These are phyloP conservation scores for Lotus japonicus DNA, from an alignment of 306 rosid genomes.

Conservation along the genomic window DNA sequence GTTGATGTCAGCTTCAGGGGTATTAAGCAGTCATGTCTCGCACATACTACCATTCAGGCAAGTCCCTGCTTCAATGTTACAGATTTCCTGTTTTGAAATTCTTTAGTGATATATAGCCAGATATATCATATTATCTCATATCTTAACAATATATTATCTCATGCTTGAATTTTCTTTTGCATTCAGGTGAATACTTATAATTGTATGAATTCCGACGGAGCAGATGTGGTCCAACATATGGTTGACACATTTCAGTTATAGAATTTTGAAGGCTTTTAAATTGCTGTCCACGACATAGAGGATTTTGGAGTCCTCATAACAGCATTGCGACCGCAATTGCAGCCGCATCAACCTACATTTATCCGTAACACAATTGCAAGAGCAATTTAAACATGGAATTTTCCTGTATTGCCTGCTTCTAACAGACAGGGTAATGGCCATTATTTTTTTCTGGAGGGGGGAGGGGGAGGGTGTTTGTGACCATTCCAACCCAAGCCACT, in stretches of 20 bases:
- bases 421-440: not conserved
- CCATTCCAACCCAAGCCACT: not conserved
- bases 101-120: not conserved
- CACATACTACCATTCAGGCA: constrained; percentile 86
- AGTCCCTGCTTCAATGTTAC: constrained; percentile 14
- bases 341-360: too few relatives aligned
- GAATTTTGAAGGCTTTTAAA: not conserved
- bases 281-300: too few relatives aligned
- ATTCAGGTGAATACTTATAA: constrained; percentile 49
- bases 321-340: too few relatives aligned
- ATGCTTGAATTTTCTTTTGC: not conserved
- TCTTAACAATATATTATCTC: not conserved
- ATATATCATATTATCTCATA: not conserved
- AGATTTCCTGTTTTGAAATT: not conserved
- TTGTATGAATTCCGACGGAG: constrained; percentile 58
- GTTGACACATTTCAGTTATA: constrained; percentile 60
- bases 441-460: not conserved
- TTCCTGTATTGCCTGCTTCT: not conserved
- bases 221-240: constrained; percentile 78
- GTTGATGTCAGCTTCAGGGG: constrained; percentile 72
- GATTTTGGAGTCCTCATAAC: too few relatives aligned
- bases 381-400: too few relatives aligned
- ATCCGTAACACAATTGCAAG: too few relatives aligned
- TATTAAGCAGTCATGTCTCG: constrained; percentile 54
- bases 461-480: not conserved